Conservation (phyloP, 2,329 filamentous ascomycete genomes). For the Botryotinia narcissicola region DNA sequence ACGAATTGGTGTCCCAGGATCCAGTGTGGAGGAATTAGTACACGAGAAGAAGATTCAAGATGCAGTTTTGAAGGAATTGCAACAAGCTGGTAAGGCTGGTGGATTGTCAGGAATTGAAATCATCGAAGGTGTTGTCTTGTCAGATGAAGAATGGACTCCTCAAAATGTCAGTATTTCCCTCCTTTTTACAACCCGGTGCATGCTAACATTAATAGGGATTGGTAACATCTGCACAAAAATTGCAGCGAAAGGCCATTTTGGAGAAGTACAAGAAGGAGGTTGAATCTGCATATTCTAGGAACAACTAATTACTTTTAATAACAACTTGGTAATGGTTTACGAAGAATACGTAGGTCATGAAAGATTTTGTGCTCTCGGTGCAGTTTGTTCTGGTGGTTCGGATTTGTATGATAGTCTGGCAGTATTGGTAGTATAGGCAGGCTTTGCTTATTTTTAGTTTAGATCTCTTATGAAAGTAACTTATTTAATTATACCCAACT, state of each 20-base stretch:
- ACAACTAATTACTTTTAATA: constrained; percentile 21
- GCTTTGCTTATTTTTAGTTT: constrained; percentile 10
- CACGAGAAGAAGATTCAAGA: constrained; percentile 62
- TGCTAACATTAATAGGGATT: constrained; percentile 50
- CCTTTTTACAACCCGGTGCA: constrained; percentile 36
- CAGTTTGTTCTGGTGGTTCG: constrained; percentile 10
- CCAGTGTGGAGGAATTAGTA: constrained; percentile 63
- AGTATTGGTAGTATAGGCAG: constrained; percentile 13
- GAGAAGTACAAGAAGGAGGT: constrained; percentile 61
- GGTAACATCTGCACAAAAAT: constrained; percentile 69
- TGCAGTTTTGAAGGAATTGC: constrained; percentile 65
- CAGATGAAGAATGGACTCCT: constrained; percentile 86
- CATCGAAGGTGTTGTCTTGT: constrained; percentile 71
- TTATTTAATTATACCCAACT: neutral
- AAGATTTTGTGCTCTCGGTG: neutral
- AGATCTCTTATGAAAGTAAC: constrained; percentile 7
- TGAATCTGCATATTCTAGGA: constrained; percentile 39
- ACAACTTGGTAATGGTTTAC: neutral
- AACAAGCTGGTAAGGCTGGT: constrained; percentile 60
- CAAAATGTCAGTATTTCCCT: constrained; percentile 63
- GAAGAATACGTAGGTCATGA: constrained; percentile 16
- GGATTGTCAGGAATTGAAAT: constrained; percentile 71
- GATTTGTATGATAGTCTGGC: constrained; percentile 19
- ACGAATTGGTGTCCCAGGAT: constrained; percentile 61
- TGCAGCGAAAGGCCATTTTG: constrained; percentile 67